Percentiles rank a stretch among this genome's conserved stretches.
These are phyloP conservation scores for Tephrocybe sp. DNA, from an alignment of 768 basidiomycete species.

Conservation along the genomic window DNA sequence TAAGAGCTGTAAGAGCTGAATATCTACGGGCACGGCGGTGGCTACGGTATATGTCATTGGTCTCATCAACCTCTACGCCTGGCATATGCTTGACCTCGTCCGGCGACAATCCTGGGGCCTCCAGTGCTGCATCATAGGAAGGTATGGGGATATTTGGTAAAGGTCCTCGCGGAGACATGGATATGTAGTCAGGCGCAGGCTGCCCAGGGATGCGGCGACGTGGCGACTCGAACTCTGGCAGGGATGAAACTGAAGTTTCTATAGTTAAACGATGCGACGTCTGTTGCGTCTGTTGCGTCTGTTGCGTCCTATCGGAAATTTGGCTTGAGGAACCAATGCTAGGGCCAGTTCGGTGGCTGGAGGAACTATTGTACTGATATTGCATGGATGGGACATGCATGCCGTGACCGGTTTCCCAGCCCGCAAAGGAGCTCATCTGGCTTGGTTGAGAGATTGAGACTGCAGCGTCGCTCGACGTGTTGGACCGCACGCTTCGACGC, in stretches of 20 bases:
- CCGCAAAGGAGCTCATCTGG: background rate
- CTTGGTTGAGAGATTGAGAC: background rate
- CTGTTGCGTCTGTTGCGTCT: background rate
- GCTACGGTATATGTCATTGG: background rate
- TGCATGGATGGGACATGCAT: background rate
- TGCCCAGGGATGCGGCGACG: background rate
- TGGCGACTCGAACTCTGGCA: background rate
- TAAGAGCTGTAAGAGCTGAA: constrained; percentile 4
- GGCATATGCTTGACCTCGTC: constrained; percentile 9
- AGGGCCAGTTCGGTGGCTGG: background rate
- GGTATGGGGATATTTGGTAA: constrained; percentile 18
- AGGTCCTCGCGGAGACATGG: constrained; percentile 16
- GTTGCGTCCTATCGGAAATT: background rate
- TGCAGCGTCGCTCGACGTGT: constrained; percentile 1
- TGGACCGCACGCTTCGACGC: constrained; percentile 8
- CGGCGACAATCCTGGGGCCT: constrained; percentile 3
- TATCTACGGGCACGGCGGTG: constrained; percentile 2
- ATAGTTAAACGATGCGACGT: background rate
- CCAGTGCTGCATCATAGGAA: constrained; percentile 15
- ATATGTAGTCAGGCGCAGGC: background rate
- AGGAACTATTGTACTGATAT: constrained; percentile 1
- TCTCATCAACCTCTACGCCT: background rate
- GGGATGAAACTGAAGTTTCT: constrained; percentile 2
- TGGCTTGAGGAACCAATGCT: constrained; percentile 4
- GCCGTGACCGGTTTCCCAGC: background rate